Evolutionary conservation across 306 rosid genomes (phyloP).

Genomic region (Trifolium repens): DNA sequence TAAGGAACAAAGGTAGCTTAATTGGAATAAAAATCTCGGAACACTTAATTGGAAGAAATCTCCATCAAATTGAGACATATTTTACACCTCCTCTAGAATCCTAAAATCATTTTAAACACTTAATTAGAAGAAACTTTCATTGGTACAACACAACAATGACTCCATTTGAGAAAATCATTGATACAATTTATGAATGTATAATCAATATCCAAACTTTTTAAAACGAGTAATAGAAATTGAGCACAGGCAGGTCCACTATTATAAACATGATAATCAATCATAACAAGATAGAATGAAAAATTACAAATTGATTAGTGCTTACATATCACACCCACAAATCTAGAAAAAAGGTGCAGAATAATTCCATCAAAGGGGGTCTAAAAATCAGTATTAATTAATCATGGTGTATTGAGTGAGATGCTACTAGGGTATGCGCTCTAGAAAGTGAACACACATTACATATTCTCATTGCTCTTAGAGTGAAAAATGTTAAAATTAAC

Average conservation of each 20-base stretch:
- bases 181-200: slow-evolving; percentile 18
- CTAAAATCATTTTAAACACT: slow-evolving; percentile 44
- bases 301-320: slow-evolving; percentile 44
- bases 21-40: too few species aligned
- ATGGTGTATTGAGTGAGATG: slow-evolving; percentile 45
- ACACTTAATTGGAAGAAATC: too few species aligned
- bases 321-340: slow-evolving; percentile 43
- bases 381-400: slow-evolving; percentile 44
- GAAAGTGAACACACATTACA: slow-evolving; percentile 44
- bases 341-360: slow-evolving; percentile 38
- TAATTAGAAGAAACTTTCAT: slow-evolving; percentile 23
- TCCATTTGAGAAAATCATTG: slow-evolving; percentile 33
- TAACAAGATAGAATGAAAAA: slow-evolving; percentile 53
- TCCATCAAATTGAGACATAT: slow-evolving; percentile 17
- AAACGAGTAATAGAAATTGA: slow-evolving; percentile 47
- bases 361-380: slow-evolving; percentile 42
- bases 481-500: slow-evolving; percentile 54
- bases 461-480: slow-evolving; percentile 29
- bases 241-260: slow-evolving; percentile 55
- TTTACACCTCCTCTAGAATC: slow-evolving; percentile 17
- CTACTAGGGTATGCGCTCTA: slow-evolving; percentile 47
- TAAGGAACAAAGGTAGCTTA: too few species aligned
- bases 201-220: slow-evolving; percentile 40
- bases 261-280: slow-evolving; percentile 62
- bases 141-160: slow-evolving; percentile 23